Percentiles rank a stretch among this genome's conserved stretches.
Conservation (phyloP, 495 filamentous ascomycete genomes). For the Massariosphaeria phaeospora region DNA sequence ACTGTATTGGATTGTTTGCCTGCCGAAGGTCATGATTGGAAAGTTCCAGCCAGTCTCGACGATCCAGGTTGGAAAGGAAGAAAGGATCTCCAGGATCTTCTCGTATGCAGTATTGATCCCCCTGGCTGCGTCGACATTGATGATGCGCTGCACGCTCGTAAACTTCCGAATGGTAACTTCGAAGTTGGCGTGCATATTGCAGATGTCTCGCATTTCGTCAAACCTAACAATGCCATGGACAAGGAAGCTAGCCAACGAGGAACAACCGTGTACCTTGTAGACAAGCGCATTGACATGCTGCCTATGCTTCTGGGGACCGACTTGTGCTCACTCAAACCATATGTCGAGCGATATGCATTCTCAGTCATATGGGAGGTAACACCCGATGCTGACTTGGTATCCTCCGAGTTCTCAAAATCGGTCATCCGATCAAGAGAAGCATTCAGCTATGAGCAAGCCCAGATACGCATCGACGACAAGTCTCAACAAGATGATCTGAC, state of each 20-base stretch:
- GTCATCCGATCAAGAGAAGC: slow-evolving; percentile 97
- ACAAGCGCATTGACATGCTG: slow-evolving; percentile 99
- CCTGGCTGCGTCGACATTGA: slow-evolving; percentile 97
- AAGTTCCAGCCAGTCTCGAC: slow-evolving; percentile 66
- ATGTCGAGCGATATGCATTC: slow-evolving; percentile 95
- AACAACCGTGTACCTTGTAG: slow-evolving; percentile 94
- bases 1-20: slow-evolving; percentile 90
- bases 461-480: slow-evolving; percentile 82
- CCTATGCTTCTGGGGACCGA: slow-evolving; percentile 93
- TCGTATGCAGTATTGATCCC: slow-evolving; percentile 96
- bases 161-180: slow-evolving; percentile 85
- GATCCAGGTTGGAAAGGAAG: slow-evolving; percentile 82
- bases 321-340: slow-evolving; percentile 92
- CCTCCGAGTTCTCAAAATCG: slow-evolving; percentile 83
- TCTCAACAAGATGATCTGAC: slow-evolving; percentile 85
- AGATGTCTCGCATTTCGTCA: slow-evolving; percentile 97
- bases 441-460: slow-evolving; percentile 95
- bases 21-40: slow-evolving; percentile 89
- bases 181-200: slow-evolving; percentile 99
- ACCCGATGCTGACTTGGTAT: slow-evolving; percentile 76
- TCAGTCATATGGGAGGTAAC: slow-evolving; percentile 93
- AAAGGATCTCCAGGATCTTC: slow-evolving; percentile 73
- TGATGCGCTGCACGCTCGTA: slow-evolving; percentile 84
- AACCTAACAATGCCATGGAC: slow-evolving; percentile 96
- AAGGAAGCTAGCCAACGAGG: slow-evolving; percentile 86